Percentiles rank a stretch among this genome's conserved stretches.
Evolutionary conservation across 2,329 filamentous ascomycete species (phyloP).

Genomic region (Huntiella moniliformis): DNA sequence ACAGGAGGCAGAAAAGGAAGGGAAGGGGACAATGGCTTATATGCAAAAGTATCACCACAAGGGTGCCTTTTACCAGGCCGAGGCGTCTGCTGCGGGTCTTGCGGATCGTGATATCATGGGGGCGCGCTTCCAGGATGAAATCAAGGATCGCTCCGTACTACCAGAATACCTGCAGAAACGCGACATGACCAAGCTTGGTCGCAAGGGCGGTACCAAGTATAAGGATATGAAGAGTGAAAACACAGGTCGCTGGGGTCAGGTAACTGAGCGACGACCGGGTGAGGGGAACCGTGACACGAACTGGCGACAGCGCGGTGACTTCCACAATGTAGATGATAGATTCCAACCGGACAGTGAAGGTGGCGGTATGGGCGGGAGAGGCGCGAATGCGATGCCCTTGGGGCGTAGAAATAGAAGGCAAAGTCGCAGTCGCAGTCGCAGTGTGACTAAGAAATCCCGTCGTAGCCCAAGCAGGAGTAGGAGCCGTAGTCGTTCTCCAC

Average conservation of each 20-base stretch:
- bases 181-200: constrained; percentile 84
- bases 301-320: constrained; percentile 16
- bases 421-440: constrained; percentile 13
- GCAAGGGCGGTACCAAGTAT: constrained; percentile 81
- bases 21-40: constrained; percentile 63
- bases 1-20: constrained; percentile 64
- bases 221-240: constrained; percentile 77
- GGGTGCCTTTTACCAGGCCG: constrained; percentile 84
- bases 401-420: constrained; percentile 25
- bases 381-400: constrained; percentile 53
- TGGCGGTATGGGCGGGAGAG: constrained; percentile 27
- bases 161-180: constrained; percentile 84
- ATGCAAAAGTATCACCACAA: constrained; percentile 97
- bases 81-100: constrained; percentile 55
- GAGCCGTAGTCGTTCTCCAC: constrained; percentile 15
- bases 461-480: constrained; percentile 2
- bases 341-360: constrained; percentile 45
- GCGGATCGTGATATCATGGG: constrained; percentile 75
- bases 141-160: constrained; percentile 61
- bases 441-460: neutral
- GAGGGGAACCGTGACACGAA: constrained; percentile 15
- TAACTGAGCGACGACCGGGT: constrained; percentile 29
- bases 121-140: constrained; percentile 62
- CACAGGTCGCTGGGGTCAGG: constrained; percentile 67
- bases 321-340: constrained; percentile 36